Evolutionary conservation across 2,329 filamentous ascomycete genomes (phyloP).

Genomic region (Pyricularia sp.): DNA sequence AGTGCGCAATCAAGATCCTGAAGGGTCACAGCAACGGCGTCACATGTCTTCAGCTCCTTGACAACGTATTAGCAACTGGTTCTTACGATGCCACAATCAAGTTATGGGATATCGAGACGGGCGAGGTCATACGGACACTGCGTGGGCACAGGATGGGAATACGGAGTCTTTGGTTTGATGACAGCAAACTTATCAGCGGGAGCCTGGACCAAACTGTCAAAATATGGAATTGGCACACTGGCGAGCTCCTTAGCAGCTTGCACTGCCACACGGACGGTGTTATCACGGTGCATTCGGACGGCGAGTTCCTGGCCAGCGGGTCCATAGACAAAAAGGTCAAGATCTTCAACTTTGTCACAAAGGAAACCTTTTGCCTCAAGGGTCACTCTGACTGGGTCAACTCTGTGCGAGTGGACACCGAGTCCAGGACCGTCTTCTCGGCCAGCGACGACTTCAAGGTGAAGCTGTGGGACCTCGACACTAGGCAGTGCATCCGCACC

Average conservation of each 20-base stretch:
- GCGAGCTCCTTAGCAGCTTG: conserved; percentile 71
- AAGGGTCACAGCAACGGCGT: conserved; percentile 79
- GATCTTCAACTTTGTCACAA: conserved; percentile 83
- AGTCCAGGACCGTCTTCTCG: conserved; percentile 76
- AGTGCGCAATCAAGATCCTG: conserved; percentile 73
- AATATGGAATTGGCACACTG: conserved; percentile 95
- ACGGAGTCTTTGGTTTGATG: conserved; percentile 83
- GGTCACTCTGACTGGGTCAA: conserved; percentile 96
- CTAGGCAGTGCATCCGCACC: conserved; percentile 58
- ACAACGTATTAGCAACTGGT: conserved; percentile 77
- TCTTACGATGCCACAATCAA: conserved; percentile 94
- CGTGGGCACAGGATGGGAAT: conserved; percentile 72
- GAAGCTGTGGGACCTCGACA: conserved; percentile 60
- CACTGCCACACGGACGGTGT: conserved; percentile 70
- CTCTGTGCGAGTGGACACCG: conserved; percentile 73
- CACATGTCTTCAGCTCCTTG: conserved; percentile 57
- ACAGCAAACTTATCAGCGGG: conserved; percentile 80
- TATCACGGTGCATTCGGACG: conserved; percentile 77
- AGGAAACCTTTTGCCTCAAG: conserved; percentile 63
- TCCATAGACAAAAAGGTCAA: conserved; percentile 84
- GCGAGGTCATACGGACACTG: conserved; percentile 74
- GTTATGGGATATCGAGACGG: conserved; percentile 88
- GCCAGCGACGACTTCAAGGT: conserved; percentile 88
- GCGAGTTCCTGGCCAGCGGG: conserved; percentile 71
- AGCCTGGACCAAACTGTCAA: conserved; percentile 78